Evolutionary conservation across 805 yeast species (phyloP), one percentile per base, ranked within the genome.

Genomic region (Candida gorgasii): DNA sequence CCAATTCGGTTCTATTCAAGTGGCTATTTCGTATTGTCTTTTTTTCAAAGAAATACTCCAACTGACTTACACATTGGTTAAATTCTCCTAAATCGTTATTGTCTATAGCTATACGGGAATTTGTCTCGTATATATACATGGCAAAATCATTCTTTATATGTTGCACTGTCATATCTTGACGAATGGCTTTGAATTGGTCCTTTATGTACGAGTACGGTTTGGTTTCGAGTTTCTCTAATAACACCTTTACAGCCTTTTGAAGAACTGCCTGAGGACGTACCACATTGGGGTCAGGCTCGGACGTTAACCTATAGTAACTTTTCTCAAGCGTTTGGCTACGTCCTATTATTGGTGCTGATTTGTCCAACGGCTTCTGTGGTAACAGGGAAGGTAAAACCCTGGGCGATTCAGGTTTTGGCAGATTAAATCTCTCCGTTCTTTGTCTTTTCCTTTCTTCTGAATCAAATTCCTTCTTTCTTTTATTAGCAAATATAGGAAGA

Each of bases 91-190:
- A 65, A 61, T 92, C 99, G 30, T 78, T 75, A 56, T 85, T 82
- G 51, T 82, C 85, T 28, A 92, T 74, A 0, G 97, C 95, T n/a
- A 90, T 69, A 37, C 89, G 78, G 3, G 93, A 93, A 62, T 92
- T 95, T 2, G 82, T 75, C 61, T 89, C 93, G 61, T 93, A 92
- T 0, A 89, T 96, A 42, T 66, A 57, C 5, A 89, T 78, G 0
- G 97, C 79, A 57, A 93, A 86, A 33, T 77, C 81, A 54, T 80
- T 80, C 53, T 83, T 83, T 33, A 92, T 82, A 56, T 86, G 86
- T 64, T 92, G 99, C 8, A 92, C 97, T 2, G 95, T 86, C 49
- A 92, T 65, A 64, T 92, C 99, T 63, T 92, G 99, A 53, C 99
- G 73, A 46, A 93, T 75, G 0, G 97, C 86, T 63, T 90, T 92